phyloP scores from a whole-genome alignment of 2,329 filamentous ascomycete species.

The Trichophyton equinum region DNA sequence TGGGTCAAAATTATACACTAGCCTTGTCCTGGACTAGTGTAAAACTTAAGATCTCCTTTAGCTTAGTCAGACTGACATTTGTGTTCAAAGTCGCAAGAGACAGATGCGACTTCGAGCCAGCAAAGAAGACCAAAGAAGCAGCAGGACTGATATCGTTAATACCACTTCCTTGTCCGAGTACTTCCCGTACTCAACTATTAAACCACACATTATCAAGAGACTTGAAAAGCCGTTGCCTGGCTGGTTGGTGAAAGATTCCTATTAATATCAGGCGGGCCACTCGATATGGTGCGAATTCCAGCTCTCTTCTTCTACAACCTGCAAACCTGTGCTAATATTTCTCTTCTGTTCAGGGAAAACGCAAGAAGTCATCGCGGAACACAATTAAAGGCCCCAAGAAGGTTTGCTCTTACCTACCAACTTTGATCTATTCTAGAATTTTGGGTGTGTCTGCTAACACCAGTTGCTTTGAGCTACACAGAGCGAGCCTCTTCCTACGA shows the following conservation, averaged over 20 bases:
- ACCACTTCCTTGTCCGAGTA: background rate
- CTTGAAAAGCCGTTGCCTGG: background rate
- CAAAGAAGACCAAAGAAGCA: background rate
- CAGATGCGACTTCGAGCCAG: background rate
- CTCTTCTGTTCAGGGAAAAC: conserved; percentile 57
- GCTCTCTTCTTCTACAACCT: background rate
- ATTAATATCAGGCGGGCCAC: background rate
- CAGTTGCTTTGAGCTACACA: conserved; percentile 11
- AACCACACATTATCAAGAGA: background rate
- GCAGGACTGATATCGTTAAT: background rate
- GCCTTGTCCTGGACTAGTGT: background rate
- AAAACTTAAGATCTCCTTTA: background rate
- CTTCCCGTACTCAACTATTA: background rate
- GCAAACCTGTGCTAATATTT: background rate
- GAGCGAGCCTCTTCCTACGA: conserved; percentile 45
- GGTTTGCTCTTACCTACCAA: background rate
- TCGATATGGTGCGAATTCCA: background rate
- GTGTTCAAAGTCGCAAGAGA: background rate
- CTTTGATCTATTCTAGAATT: background rate
- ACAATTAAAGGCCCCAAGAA: conserved; percentile 61
- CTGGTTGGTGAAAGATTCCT: too few species aligned
- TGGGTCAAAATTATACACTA: background rate
- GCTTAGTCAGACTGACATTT: background rate
- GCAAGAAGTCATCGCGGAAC: conserved; percentile 64
- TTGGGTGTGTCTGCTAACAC: background rate